Evolutionary conservation across 139 green algal species (phyloP), one percentile per base, ranked within the genome.

Genomic region (Chlamydomonas incerta): DNA sequence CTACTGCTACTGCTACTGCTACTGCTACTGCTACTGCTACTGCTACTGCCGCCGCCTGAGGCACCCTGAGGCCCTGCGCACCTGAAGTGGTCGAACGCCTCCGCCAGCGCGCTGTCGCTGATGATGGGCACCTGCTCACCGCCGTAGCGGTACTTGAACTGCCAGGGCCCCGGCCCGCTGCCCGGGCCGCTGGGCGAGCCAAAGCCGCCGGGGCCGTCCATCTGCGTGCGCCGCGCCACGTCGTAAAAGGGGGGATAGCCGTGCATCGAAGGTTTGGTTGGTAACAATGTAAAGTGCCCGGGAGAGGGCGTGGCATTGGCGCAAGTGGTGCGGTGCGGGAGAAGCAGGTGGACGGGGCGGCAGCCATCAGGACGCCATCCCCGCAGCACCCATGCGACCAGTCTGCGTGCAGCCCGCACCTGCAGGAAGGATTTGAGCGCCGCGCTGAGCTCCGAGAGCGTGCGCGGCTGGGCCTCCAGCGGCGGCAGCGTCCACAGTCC

Each of bases 71-170:
- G 24, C 17, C 17, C 65, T 23, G 13, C n/a, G 14, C 62, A 74
- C 77, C 77, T 83, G 63, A 83, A 83, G 77, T 83, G 67, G 37
- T 83, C 77, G 21, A 83, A 83, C 9, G 77, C 77, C 46, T 31
- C 63, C 77, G 31, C 77, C 46, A 83, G 63, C 20, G 63, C 20
- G 46, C 62, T 74, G 47, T 83, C 77, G 77, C 77, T 83, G 63
- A 65, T n/a, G 18, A 83, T 83, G 46, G 77, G 77, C 63, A 83
- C 77, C 77, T 67, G 63, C 46, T 83, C 77, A 20, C 29, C 34
- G 35, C 46, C 55, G 77, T 83, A 83, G 60, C 62, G 76, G 76
- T 83, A 83, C 62, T 73, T 72, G 76, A 74, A 72, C 62, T 46
- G 28, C 76, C 76, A 83, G 18, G 62, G 37, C 15, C 71, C 34